Evolutionary conservation across 176 grass and related monocot genomes (phyloP), one percentile per base, ranked within the genome.

Genomic region (Carex parvula): DNA sequence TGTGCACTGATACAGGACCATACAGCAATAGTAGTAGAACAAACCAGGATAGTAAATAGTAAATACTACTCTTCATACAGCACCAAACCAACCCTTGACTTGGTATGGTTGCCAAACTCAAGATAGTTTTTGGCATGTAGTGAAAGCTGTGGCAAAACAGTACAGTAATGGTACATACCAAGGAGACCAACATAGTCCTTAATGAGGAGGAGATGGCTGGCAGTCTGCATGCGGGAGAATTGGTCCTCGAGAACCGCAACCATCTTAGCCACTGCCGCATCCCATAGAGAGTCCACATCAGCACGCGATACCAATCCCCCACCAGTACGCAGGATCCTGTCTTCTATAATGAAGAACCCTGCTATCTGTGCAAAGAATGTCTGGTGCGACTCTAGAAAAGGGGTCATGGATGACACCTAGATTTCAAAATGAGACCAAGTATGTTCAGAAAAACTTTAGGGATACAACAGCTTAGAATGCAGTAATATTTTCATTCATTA

Each of bases 311-410:
- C 91, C 54, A 99, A 90, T 0, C 91, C 93, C 17, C 96, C 96
- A 63, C 89, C 96, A 44, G 96, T 99, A 52, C 96, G 83, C 63
- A 95, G 92, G 71, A 99, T 94, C 3, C 90, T 85, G 83, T 99
- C 97, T 81, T 99, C 97, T 11, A 96, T 90, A 79, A 99, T 99
- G 70, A 99, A 99, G 81, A 99, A 95, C 10, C 97, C 97, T 55
- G 97, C 90, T 78, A 99, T 95, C 85, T 99, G 97, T 4, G 97
- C 89, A 77, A 99, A 99, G 88, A 99, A 96, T 55, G 91, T 89
- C 84, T 99, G 97, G 87, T 99, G 97, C 26, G 97, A 99, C 79
- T 99, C 97, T 6, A 99, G 93, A 83, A 99, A 99, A 13, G 93
- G 97, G 2, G 91, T 92, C 35, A 94, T 91, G 1, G 93, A 92